Evolutionary conservation across 768 basidiomycete genomes (phyloP), one percentile per base, ranked within the genome.

Genomic region (Neoboletus brunneissimus): DNA sequence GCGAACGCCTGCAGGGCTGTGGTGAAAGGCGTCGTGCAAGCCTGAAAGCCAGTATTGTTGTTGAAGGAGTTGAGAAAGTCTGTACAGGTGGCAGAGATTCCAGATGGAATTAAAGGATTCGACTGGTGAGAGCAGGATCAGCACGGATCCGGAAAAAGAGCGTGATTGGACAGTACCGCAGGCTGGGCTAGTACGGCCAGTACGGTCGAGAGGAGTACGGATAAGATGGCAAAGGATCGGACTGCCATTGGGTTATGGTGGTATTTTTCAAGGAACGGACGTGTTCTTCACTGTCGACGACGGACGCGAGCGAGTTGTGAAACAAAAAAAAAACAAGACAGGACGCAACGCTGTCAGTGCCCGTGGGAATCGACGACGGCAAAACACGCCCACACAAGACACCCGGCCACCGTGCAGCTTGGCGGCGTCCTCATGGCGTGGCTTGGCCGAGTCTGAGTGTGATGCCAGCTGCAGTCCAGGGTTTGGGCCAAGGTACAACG

Each of bases 1-100:
- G 71, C 71, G 53, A 87, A 91, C 40, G 72, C 69, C 22, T 79
- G 61, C 29, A 88, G 83, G 11, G 88, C 83, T 23, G 75, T 70
- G 58, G 84, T 79, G 65, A 97, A 73, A 12, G 85, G 68, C 0
- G 64, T 64, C 22, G 89, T 81, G 80, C 94, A 97, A 12, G 78
- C 62, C 1, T 73, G 56, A 54, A 98, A 72, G 46, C 56, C 65
- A 2, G 76, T 20, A 73, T 96, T 81, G 42, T 61, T 68, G 77
- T 98, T 85, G 54, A 98, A 78, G 12, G 65, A 57, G 4, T 56
- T 72, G 61, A 94, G 79, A 78, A 84, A 96, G 4, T 66, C 56
- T 20, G 68, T 54, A 78, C 91, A 93, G 20, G 61, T 38, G 1
- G 59, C 1, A 66, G 80, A 83, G 65, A 93, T 84, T 51, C 75